Evolutionary conservation across 257 asterid species (phyloP).

Genomic region (Oldenlandia corymbosa): DNA sequence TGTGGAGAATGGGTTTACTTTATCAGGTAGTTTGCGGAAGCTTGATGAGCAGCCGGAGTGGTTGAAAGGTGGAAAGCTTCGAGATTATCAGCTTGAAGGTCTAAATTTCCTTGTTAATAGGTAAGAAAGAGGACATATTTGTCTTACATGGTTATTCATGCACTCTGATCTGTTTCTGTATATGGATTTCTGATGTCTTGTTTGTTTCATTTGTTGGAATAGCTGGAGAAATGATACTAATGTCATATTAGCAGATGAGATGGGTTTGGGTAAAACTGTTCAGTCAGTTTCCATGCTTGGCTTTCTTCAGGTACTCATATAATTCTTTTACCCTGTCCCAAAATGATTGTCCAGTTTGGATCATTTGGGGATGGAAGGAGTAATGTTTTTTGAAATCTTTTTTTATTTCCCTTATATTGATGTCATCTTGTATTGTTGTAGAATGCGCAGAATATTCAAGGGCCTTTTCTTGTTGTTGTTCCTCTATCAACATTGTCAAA

Average conservation of each 20-base stretch:
- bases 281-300: constrained; percentile 99
- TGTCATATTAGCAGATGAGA: constrained; percentile 97
- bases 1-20: constrained; percentile 12
- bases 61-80: constrained; percentile 96
- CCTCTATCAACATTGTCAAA: constrained; percentile 93
- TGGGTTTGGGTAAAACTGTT: constrained; percentile 99
- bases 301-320: constrained; percentile 70
- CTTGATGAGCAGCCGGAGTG: constrained; percentile 98
- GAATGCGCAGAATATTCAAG: constrained; percentile 90
- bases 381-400: constrained; percentile 11
- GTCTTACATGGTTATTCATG: neutral
- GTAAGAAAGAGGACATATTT: constrained; percentile 37
- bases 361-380: too few relatives aligned
- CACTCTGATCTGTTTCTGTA: constrained; percentile 13
- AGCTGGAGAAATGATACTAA: constrained; percentile 99
- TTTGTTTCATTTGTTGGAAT: constrained; percentile 38
- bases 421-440: constrained; percentile 34
- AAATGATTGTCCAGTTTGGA: too few relatives aligned
- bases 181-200: constrained; percentile 27
- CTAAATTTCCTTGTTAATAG: constrained; percentile 95
- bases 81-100: constrained; percentile 99
- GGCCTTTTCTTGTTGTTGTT: constrained; percentile 98
- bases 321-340: constrained; percentile 6
- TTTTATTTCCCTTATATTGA: constrained; percentile 6
- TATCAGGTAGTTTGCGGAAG: constrained; percentile 89